phyloP scores from a whole-genome alignment of 495 filamentous ascomycete genomes.

The Aspergillus saccharolyticus region DNA sequence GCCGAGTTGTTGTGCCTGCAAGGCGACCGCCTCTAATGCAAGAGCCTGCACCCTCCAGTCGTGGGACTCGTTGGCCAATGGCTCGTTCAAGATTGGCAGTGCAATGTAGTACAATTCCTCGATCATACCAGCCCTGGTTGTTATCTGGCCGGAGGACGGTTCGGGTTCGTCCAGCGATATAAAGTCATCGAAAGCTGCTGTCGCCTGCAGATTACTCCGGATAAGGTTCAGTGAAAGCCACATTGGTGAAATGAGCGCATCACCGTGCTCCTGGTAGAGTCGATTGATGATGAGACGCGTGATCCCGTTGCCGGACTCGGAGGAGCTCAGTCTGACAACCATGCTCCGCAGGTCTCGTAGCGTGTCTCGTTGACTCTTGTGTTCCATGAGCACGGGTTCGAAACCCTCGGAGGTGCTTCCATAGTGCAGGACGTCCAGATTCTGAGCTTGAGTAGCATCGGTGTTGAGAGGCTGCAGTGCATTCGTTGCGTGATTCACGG shows the following conservation, averaged over 20 bases:
- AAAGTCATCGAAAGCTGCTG: constrained; percentile 60
- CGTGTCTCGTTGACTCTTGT: constrained; percentile 60
- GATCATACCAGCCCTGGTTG: constrained; percentile 51
- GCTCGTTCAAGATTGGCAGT: constrained; percentile 53
- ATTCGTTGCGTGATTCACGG: constrained; percentile 28
- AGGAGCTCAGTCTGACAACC: constrained; percentile 35
- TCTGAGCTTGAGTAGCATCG: constrained; percentile 16
- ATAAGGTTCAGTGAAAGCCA: constrained; percentile 79
- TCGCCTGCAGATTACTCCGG: constrained; percentile 42
- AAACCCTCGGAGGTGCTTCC: constrained; percentile 39
- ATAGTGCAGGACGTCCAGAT: constrained; percentile 22
- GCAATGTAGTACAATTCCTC: constrained; percentile 80
- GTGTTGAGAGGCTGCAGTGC: constrained; percentile 26
- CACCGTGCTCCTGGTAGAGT: constrained; percentile 49
- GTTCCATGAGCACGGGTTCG: constrained; percentile 56
- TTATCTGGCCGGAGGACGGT: constrained; percentile 23
- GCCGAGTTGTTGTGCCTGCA: constrained; percentile 62
- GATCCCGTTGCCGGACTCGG: constrained; percentile 36
- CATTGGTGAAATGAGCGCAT: constrained; percentile 60
- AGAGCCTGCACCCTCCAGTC: constrained; percentile 71
- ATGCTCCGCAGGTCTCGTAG: constrained; percentile 47
- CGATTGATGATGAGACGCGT: constrained; percentile 56
- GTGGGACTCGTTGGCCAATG: constrained; percentile 42
- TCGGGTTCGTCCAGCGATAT: constrained; percentile 45
- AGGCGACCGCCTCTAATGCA: constrained; percentile 67